Evolutionary conservation across 1,284 basidiomycete species (phyloP).

Genomic region (Malassezia caprae): DNA sequence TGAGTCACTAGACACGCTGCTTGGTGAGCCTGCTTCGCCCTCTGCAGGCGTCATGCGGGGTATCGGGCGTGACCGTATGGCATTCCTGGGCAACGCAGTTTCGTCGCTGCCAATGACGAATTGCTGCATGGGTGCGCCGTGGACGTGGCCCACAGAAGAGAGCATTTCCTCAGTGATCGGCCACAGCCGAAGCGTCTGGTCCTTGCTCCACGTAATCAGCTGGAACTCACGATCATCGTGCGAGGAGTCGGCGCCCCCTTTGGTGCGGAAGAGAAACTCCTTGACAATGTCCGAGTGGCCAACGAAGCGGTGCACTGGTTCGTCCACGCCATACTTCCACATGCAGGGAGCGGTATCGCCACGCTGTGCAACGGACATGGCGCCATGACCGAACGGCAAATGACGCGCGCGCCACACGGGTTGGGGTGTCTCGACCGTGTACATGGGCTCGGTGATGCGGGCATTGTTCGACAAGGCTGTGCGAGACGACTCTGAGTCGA

Average conservation of each 20-base stretch:
- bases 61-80: neutral
- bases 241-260: conserved; percentile 51
- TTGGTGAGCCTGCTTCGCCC: neutral
- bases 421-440: conserved; percentile 64
- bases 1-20: neutral
- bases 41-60: neutral
- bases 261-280: conserved; percentile 88
- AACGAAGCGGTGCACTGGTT: conserved; percentile 66
- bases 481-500: conserved; percentile 25
- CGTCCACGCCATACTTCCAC: conserved; percentile 56
- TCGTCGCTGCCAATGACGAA: neutral
- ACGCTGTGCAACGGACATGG: conserved; percentile 80
- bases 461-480: conserved; percentile 31
- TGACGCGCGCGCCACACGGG: conserved; percentile 90
- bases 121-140: conserved; percentile 5
- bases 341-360: conserved; percentile 76
- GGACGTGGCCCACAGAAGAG: neutral
- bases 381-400: conserved; percentile 80
- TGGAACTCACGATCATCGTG: conserved; percentile 43
- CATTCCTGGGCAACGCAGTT: neutral
- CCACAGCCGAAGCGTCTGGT: conserved; percentile 83
- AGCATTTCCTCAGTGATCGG: conserved; percentile 50
- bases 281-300: conserved; percentile 89
- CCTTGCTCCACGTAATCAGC: conserved; percentile 92
- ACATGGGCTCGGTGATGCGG: conserved; percentile 38